Conservation (phyloP, 2,329 filamentous ascomycete genomes). For the Cadophora malorum region DNA sequence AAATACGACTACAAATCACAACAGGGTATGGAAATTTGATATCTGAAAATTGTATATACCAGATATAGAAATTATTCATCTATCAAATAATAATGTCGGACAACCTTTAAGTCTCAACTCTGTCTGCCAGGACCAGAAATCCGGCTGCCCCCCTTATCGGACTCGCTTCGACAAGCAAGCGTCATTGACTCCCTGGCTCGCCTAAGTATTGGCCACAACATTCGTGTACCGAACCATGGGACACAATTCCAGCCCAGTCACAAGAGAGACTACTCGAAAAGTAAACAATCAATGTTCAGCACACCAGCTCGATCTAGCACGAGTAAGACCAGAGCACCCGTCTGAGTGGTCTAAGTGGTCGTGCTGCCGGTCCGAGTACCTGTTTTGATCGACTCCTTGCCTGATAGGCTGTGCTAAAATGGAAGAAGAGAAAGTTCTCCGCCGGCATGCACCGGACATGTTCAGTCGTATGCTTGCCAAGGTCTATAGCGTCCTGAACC, state of each 20-base stretch:
- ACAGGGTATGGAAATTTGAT: neutral
- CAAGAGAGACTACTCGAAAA: neutral
- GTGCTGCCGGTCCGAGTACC: neutral
- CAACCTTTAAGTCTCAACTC: neutral
- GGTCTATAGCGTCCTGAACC: neutral
- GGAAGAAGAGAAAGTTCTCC: neutral
- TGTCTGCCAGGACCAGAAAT: neutral
- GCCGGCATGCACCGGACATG: neutral
- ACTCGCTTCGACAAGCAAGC: conserved; percentile 23
- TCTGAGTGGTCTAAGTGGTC: neutral
- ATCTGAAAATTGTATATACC: neutral
- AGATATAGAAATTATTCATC: neutral
- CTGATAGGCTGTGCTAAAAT: neutral
- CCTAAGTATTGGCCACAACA: conserved; percentile 18
- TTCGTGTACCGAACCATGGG: neutral
- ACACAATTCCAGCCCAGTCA: conserved; percentile 6
- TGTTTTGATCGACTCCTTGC: neutral
- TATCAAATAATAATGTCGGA: neutral
- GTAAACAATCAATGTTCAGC: neutral
- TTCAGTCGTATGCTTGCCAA: neutral
- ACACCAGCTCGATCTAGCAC: neutral
- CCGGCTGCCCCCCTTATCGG: conserved; percentile 2
- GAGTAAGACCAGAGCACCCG: neutral
- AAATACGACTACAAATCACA: neutral
- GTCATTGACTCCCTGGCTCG: conserved; percentile 19